phyloP scores from a whole-genome alignment of 2,329 filamentous ascomycete genomes.

The Fusarium tuaranense region DNA sequence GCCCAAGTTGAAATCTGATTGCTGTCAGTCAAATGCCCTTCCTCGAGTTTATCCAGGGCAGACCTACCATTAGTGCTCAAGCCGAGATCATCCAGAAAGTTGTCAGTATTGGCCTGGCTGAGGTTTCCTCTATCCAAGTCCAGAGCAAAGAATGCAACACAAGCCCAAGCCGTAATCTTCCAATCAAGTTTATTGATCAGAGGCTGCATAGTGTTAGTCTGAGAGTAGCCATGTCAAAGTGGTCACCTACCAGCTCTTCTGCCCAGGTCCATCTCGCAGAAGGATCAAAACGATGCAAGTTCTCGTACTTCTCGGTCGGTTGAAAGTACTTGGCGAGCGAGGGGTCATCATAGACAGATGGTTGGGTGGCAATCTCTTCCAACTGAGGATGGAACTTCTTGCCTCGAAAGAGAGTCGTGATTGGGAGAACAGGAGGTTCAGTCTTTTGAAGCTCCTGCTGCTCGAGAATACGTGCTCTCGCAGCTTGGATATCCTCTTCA shows the following conservation, averaged over 20 bases:
- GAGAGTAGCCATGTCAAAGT: neutral
- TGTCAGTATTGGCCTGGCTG: slow-evolving; percentile 59
- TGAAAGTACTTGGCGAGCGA: slow-evolving; percentile 53
- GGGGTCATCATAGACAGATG: slow-evolving; percentile 58
- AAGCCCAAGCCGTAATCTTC: slow-evolving; percentile 59
- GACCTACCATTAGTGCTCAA: slow-evolving; percentile 52
- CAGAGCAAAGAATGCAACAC: slow-evolving; percentile 54
- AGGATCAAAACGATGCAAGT: slow-evolving; percentile 61
- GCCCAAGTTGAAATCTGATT: slow-evolving; percentile 49
- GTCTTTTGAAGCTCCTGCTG: slow-evolving; percentile 29
- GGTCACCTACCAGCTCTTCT: neutral
- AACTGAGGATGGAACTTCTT: slow-evolving; percentile 17
- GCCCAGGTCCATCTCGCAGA: slow-evolving; percentile 54
- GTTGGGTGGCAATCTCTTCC: neutral
- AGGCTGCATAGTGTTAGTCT: neutral
- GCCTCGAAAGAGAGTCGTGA: slow-evolving; percentile 17
- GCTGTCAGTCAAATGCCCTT: neutral
- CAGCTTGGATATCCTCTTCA: slow-evolving; percentile 10
- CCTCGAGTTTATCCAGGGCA: rapidly evolving
- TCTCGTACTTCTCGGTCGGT: slow-evolving; percentile 50
- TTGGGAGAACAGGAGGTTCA: slow-evolving; percentile 21
- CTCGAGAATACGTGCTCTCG: slow-evolving; percentile 17
- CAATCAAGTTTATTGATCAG: slow-evolving; percentile 55
- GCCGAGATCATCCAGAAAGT: slow-evolving; percentile 52
- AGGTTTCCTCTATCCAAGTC: slow-evolving; percentile 63